Conservation (phyloP, 176 grass and related monocot species). For the Zea luxurians region DNA sequence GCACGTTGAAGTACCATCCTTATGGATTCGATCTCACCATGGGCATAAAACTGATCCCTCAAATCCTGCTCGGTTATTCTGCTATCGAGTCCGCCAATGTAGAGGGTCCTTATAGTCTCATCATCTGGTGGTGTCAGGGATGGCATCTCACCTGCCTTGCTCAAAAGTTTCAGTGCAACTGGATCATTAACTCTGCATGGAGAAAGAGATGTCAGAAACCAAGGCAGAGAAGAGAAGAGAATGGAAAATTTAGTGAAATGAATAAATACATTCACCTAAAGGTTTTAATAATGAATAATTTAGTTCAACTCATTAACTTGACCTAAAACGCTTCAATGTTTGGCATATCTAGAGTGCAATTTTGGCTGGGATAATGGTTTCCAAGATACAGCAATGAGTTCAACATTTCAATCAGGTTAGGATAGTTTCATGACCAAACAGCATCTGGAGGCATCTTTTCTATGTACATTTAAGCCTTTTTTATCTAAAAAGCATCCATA, state of each 20-base stretch:
- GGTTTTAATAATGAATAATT: neutral
- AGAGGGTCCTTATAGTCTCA: conserved; percentile 88
- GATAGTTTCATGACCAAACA: conserved; percentile 4
- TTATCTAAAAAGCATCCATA: neutral
- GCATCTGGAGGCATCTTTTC: neutral
- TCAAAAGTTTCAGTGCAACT: conserved; percentile 80
- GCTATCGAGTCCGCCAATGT: conserved; percentile 82
- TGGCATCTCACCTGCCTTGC: conserved; percentile 97
- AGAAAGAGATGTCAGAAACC: conserved; percentile 37
- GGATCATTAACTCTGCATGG: conserved; percentile 85
- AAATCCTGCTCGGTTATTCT: conserved; percentile 80
- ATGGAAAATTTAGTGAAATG: neutral
- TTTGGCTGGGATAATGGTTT: neutral
- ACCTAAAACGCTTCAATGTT: conserved; percentile 12
- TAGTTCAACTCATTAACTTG: neutral
- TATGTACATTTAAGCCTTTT: neutral
- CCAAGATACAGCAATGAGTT: neutral
- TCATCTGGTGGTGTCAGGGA: conserved; percentile 81
- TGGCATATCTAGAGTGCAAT: neutral
- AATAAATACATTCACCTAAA: conserved; percentile 12
- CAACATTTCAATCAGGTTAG: conserved; percentile 6
- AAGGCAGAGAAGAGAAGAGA: neutral
- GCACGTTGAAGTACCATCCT: conserved; percentile 92
- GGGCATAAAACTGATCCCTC: conserved; percentile 86
- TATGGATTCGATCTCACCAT: conserved; percentile 96